Evolutionary conservation across 176 grass and related monocot species (phyloP), one percentile per base, ranked within the genome.

Genomic region (Thinopyrum elongatum): DNA sequence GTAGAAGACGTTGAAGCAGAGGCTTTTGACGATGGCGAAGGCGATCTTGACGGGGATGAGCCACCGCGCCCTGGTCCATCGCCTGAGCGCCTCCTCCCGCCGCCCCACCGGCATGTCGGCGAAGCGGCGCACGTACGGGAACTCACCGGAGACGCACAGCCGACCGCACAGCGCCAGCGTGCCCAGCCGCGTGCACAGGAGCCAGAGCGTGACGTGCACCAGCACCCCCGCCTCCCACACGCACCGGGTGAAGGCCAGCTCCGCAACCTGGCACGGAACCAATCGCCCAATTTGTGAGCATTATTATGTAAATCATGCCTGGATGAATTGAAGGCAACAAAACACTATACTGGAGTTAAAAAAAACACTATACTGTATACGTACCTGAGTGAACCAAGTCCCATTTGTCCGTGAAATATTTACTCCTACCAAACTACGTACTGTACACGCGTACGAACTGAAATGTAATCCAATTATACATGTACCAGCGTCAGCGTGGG

Each of bases 1-100:
- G 80, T 95, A 98, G 87, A 98, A 98, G 83, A 73, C 80, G 77
- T 90, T 92, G 87, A 77, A 65, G 78, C 65, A 71, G 35, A 94
- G 47, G 86, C 72, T 84, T 69, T 98, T 98, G 86, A 86, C 25
- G 21, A 94, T 30, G 14, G 74, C 39, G 77, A 95, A 95, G 35
- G 87, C 29, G 44, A 95, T 73, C 76, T 70, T 92, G 64, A 97
- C 70, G 13, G 77, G 89, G 51, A 84, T 82, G 19, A 95, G 65
- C 64, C 85, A 81, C 15, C 75, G 88, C 16, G 63, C 55, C 28
- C 19, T 77, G 77, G 70, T 95, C 95, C 95, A 98, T 13, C 60
- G 80, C 76, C 34, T 42, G 22, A 98, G 79, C 47, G 53, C 66
- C 30, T 65, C 62, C 83, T 98, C 95, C 41, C 91, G 90, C 61